Base-by-base conservation (phyloP, 1,139 yeast genomes). In the Protomyces inundatus region DNA sequence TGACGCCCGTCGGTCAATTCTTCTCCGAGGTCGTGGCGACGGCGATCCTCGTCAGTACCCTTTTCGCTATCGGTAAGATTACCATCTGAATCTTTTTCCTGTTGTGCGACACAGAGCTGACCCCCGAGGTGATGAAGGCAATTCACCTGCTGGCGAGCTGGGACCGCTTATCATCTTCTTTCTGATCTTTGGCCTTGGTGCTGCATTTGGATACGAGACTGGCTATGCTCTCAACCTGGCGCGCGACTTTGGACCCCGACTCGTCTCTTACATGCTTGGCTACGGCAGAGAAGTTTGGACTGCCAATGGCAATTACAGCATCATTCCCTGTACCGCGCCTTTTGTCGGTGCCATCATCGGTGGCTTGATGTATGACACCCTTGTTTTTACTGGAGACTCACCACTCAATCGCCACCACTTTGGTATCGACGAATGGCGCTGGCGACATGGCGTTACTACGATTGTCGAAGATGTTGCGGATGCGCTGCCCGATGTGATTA, bases 191-290 rank as follows among this genome's bases (percentile, higher is more conserved):
- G 76, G 77, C 57, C 71, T 80, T 55, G 82, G 81, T 68, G 76
- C 81, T 14, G 71, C 80, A 14, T 74, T 78, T 65, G 81, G 82
- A 55, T 79, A 76, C 72, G 81, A 79, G 70, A 81, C 84, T 30
- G 83, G 82, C 37, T 79, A 80, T 69, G 83, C 83, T 53, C 73
- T 81, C 68, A 81, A 81, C 71, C 73, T 79, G 66, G 84, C 84
- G 23, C 78, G 84, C 73, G 84, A 81, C 71, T 74, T 80, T 64
- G 82, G 81, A 51, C 84, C 84, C 66, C 74, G 84, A 69, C 70
- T 81, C 53, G 82, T 82, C 34, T 71, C 81, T 39, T 74, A 73
- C 54, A 72, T 79, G 53, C 74, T 79, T 51, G 84, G 84, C 45
- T 80, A 80, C 67, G 77, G 80, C 56, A 70, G 82, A 80, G 74